Percentiles rank a stretch among this genome's conserved stretches.
Conservation (phyloP, 495 filamentous ascomycete species). For the Articulospora tetracladia region DNA sequence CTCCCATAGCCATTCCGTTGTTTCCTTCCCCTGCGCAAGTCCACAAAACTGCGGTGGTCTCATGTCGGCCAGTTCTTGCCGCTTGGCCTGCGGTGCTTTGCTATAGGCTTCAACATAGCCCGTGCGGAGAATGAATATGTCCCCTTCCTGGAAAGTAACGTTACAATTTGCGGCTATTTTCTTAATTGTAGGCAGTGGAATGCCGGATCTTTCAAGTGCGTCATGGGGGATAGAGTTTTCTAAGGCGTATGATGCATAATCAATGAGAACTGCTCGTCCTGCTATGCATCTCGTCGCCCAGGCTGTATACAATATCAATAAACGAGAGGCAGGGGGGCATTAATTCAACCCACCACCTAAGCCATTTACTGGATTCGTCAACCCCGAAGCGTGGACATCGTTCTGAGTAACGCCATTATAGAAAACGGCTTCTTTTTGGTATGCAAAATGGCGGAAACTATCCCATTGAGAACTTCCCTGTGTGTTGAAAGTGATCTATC, state of each 20-base stretch:
- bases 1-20: slow-evolving; percentile 36
- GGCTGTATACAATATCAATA: too few species aligned
- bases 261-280: slow-evolving; percentile 54
- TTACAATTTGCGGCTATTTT: slow-evolving; percentile 33
- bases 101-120: slow-evolving; percentile 43
- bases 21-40: slow-evolving; percentile 39
- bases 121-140: slow-evolving; percentile 52
- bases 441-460: slow-evolving; percentile 55
- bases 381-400: too few species aligned
- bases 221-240: slow-evolving; percentile 27
- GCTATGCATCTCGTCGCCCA: slow-evolving; percentile 32
- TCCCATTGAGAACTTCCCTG: slow-evolving; percentile 79
- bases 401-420: too few species aligned
- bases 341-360: too few species aligned
- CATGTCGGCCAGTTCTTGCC: slow-evolving; percentile 28
- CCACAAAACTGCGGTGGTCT: slow-evolving; percentile 36
- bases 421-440: not conserved
- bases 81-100: slow-evolving; percentile 24
- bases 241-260: slow-evolving; percentile 24
- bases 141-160: slow-evolving; percentile 38
- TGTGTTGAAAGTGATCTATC: slow-evolving; percentile 55
- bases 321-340: too few species aligned
- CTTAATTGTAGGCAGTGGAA: slow-evolving; percentile 38
- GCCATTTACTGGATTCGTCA: too few species aligned
- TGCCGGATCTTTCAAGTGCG: slow-evolving; percentile 35